Evolutionary conservation across 2,329 filamentous ascomycete genomes (phyloP).

Genomic region (Sporothrix brunneoviolacea): DNA sequence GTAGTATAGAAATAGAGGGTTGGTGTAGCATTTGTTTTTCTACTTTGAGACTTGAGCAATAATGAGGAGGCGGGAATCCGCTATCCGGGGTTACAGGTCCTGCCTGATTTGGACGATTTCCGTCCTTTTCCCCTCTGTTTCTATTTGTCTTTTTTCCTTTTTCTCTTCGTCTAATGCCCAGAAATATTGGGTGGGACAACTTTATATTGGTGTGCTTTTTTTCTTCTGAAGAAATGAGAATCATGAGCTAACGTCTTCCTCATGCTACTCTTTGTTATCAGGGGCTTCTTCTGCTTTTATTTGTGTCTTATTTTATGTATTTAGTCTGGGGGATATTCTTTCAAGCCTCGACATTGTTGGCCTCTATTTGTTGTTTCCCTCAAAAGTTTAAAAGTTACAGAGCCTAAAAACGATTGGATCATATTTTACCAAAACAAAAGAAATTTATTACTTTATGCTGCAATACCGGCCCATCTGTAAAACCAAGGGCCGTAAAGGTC

Average conservation of each 20-base stretch:
- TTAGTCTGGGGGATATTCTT: background rate
- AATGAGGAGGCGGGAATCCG: background rate
- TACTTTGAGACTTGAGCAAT: background rate
- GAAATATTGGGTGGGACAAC: background rate
- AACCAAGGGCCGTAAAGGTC: no score
- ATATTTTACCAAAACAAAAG: background rate
- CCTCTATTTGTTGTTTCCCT: background rate
- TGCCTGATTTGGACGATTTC: background rate
- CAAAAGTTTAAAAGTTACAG: background rate
- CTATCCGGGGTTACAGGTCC: background rate
- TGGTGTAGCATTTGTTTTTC: background rate
- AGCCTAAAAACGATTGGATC: background rate
- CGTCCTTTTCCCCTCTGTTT: background rate
- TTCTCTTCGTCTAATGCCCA: background rate
- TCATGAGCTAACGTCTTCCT: slow-evolving; percentile 3
- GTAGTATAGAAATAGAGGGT: background rate
- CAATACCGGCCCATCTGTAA: no score
- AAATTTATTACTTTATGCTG: background rate
- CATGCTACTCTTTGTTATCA: background rate
- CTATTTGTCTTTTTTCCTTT: background rate
- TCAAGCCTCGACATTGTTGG: background rate
- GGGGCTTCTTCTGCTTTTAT: background rate
- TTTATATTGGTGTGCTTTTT: background rate
- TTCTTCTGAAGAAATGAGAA: background rate
- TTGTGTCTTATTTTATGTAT: background rate